Evolutionary conservation across 495 filamentous ascomycete genomes (phyloP).

Genomic region (Annulohypoxylon bovei): DNA sequence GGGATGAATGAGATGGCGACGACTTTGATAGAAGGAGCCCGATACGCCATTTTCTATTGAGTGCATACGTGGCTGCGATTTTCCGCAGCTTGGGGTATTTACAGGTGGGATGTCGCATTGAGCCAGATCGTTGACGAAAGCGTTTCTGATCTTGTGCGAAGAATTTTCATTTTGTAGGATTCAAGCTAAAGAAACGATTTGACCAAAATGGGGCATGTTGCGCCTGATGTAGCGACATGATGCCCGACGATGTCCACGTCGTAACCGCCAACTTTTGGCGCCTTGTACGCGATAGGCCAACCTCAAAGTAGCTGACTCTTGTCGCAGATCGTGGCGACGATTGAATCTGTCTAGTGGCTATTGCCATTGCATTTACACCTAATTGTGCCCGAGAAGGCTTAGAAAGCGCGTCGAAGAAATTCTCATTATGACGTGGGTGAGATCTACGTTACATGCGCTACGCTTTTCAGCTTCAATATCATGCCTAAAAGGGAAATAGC

Average conservation of each 20-base stretch:
- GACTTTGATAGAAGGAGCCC: neutral
- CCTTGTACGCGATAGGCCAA: conserved; percentile 5
- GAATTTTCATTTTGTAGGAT: neutral
- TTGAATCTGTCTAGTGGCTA: neutral
- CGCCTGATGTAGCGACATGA: conserved; percentile 12
- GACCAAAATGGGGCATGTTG: conserved; percentile 2
- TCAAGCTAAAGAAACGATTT: neutral
- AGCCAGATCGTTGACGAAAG: neutral
- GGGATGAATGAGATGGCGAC: neutral
- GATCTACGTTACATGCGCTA: conserved; percentile 11
- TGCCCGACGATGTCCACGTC: conserved; percentile 31
- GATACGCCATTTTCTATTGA: neutral
- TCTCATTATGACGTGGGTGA: conserved; percentile 2
- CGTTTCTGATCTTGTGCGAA: neutral
- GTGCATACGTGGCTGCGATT: conserved; percentile 16
- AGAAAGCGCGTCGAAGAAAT: neutral
- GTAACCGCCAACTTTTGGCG: conserved; percentile 6
- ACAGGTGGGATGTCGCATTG: conserved; percentile 18
- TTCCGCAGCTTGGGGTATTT: conserved; percentile 14
- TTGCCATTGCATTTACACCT: neutral
- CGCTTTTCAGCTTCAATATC: conserved; percentile 27
- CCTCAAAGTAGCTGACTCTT: neutral
- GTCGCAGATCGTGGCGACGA: neutral
- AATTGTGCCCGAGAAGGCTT: conserved; percentile 5
- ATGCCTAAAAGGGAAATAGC: conserved; percentile 9